A percentile compares a stretch with the other conserved stretches of the same genome.
phyloP scores from a whole-genome alignment of 805 yeast species.

The Ogataea degrootiae region DNA sequence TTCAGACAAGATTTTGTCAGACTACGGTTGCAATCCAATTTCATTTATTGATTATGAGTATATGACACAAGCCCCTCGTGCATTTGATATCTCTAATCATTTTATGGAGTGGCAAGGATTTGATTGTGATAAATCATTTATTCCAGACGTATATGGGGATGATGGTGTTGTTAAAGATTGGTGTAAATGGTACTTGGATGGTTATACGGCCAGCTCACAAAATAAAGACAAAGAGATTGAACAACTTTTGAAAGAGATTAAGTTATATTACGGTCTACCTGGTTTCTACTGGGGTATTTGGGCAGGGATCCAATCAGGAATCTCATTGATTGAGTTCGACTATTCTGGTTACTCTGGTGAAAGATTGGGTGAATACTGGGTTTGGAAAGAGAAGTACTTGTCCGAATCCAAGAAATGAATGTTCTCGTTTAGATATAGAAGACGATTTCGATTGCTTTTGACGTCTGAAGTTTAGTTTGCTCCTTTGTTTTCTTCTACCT shows the following conservation, averaged over 20 bases:
- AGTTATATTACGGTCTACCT: slow-evolving; percentile 67
- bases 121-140: slow-evolving; percentile 56
- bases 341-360: slow-evolving; percentile 55
- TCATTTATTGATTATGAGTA: slow-evolving; percentile 70
- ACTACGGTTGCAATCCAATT: slow-evolving; percentile 34
- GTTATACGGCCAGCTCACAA: slow-evolving; percentile 16
- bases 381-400: slow-evolving; percentile 47
- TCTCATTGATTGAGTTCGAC: slow-evolving; percentile 69
- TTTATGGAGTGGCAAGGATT: slow-evolving; percentile 82
- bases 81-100: slow-evolving; percentile 71
- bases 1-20: background rate
- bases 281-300: slow-evolving; percentile 85
- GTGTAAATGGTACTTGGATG: slow-evolving; percentile 52
- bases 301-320: slow-evolving; percentile 70
- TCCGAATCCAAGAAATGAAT: no score
- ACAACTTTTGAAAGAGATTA: slow-evolving; percentile 49
- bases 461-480: no score
- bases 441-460: no score
- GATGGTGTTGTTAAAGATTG: slow-evolving; percentile 49
- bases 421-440: no score
- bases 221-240: slow-evolving; percentile 27
- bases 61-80: slow-evolving; percentile 67
- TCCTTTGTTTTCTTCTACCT: no score
- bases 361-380: slow-evolving; percentile 64
- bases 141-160: slow-evolving; percentile 45